Conservation (phyloP, 2,329 filamentous ascomycete genomes). For the Sporothrix brunneoviolacea region DNA sequence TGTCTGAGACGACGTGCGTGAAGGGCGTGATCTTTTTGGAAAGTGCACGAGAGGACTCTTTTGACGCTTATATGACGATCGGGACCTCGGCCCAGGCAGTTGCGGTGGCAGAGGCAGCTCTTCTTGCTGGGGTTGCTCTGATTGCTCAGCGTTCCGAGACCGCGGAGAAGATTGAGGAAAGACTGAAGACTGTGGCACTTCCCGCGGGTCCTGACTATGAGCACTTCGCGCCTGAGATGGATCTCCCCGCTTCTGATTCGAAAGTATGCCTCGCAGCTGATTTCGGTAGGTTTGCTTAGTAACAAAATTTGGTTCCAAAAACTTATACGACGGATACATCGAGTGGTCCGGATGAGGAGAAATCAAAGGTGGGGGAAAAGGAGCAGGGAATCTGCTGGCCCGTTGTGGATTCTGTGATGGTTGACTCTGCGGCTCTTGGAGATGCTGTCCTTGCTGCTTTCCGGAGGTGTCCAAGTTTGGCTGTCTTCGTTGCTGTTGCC, state of each 20-base stretch:
- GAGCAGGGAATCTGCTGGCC: not conserved
- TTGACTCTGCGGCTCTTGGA: not conserved
- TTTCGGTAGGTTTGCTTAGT: not conserved
- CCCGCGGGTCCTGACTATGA: not conserved
- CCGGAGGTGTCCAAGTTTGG: not conserved
- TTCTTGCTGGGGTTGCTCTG: not conserved
- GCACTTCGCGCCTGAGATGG: not conserved
- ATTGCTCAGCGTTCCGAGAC: not conserved
- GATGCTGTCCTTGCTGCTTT: not conserved
- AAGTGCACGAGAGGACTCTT: not conserved
- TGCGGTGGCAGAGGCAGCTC: not conserved
- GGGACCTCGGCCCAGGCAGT: no score
- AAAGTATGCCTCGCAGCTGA: not conserved
- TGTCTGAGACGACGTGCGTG: not conserved
- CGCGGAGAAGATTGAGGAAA: no score
- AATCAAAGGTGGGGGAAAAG: not conserved
- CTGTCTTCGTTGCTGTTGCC: not conserved
- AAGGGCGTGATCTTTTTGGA: not conserved
- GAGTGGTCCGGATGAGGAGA: conserved; percentile 13
- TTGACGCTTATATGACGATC: not conserved
- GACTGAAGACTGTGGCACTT: not conserved
- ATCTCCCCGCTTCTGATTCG: not conserved
- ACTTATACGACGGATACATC: conserved; percentile 10
- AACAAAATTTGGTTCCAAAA: conserved; percentile 1
- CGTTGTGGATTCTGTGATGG: not conserved